phyloP scores from a whole-genome alignment of 2,329 filamentous ascomycete species.

The Diaporthe ilicicola region DNA sequence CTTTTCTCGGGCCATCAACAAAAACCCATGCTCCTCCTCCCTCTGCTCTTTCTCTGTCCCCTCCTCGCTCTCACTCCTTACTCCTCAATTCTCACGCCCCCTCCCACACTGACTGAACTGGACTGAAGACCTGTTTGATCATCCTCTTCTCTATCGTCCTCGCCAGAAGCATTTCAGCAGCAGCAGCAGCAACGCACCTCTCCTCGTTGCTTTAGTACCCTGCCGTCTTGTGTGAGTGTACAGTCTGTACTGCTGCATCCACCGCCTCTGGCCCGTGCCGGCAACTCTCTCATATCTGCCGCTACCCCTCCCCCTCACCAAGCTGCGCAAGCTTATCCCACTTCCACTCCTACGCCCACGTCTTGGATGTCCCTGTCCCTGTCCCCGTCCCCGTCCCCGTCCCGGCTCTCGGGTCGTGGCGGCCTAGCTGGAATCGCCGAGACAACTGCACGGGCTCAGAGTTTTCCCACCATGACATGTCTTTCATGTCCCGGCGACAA shows the following conservation, averaged over 20 bases:
- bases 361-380: neutral
- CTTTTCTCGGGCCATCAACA: slow-evolving; percentile 32
- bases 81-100: slow-evolving; percentile 35
- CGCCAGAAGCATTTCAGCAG: too few species aligned
- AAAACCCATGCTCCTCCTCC: slow-evolving; percentile 33
- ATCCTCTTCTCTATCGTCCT: neutral
- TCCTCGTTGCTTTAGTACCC: too few species aligned
- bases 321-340: neutral
- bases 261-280: neutral
- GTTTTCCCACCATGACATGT: slow-evolving; percentile 21
- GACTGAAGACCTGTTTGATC: neutral
- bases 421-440: slow-evolving; percentile 15
- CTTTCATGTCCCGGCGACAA: neutral
- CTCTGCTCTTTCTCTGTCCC: slow-evolving; percentile 35
- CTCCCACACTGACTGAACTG: too few species aligned
- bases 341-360: neutral
- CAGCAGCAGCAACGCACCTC: too few species aligned
- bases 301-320: neutral
- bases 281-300: neutral
- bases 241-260: neutral
- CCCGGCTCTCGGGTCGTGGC: slow-evolving; percentile 21
- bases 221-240: too few species aligned
- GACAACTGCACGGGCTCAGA: slow-evolving; percentile 27
- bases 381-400: too few species aligned
- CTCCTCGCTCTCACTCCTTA: slow-evolving; percentile 37